Evolutionary conservation across 1,139 yeast genomes (phyloP).

Genomic region (Geotrichum australiense): DNA sequence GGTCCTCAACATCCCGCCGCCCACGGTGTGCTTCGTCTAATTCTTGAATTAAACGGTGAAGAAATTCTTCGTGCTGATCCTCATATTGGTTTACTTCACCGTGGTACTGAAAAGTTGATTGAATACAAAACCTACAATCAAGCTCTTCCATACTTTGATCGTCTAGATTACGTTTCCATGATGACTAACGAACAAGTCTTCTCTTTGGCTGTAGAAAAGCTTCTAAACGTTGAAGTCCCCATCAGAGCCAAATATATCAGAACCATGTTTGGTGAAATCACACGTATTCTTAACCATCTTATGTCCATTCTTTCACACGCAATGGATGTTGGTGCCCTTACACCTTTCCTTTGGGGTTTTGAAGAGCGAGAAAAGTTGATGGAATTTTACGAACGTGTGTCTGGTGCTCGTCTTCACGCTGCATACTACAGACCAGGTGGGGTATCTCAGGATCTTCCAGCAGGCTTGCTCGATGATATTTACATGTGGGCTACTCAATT

Average conservation of each 20-base stretch:
- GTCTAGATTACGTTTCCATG: constrained; percentile 85
- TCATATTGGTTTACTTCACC: constrained; percentile 77
- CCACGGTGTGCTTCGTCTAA: constrained; percentile 83
- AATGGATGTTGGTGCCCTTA: constrained; percentile 92
- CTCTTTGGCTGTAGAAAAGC: constrained; percentile 77
- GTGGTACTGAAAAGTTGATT: constrained; percentile 85
- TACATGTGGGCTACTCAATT: constrained; percentile 97
- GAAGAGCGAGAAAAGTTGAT: constrained; percentile 90
- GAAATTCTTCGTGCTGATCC: constrained; percentile 85
- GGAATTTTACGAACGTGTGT: constrained; percentile 89
- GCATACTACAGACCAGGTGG: constrained; percentile 93
- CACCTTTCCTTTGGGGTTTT: constrained; percentile 92
- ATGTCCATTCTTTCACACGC: constrained; percentile 86
- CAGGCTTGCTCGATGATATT: constrained; percentile 79
- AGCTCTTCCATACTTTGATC: constrained; percentile 84
- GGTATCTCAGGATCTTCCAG: constrained; percentile 81
- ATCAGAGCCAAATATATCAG: constrained; percentile 78
- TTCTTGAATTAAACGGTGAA: constrained; percentile 82
- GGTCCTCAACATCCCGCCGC: constrained; percentile 97
- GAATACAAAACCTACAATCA: constrained; percentile 79
- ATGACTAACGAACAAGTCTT: constrained; percentile 90
- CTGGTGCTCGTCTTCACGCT: constrained; percentile 84
- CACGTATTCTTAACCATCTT: constrained; percentile 75
- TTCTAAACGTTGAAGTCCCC: constrained; percentile 79
- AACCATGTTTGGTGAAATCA: constrained; percentile 81